Evolutionary conservation across 352 stramenopile genomes (phyloP), one percentile per base, ranked within the genome.

Genomic region (Pythium monospermum): DNA sequence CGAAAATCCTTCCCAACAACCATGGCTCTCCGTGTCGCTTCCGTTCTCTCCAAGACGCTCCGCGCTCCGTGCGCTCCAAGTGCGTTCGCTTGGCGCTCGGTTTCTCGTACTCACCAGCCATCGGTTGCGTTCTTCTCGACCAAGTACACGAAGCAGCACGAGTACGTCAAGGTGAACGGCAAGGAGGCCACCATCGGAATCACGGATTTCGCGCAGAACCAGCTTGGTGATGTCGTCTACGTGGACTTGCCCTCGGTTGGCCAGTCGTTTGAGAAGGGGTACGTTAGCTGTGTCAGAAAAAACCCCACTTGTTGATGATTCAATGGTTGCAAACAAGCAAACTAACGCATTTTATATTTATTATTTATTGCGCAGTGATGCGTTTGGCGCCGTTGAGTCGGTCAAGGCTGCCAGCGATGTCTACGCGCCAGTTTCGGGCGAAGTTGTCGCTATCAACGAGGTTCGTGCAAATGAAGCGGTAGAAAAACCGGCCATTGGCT

Each of bases 381-480:
- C 73, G 27, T 99, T 99, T 68, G 96, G 94, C 54, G 94, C 89
- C 36, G 96, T 99, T 4, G 97, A 99, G 76, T 99, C 96, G 23
- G 96, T 99, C 43, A 99, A 99, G 84, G 96, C 96, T 40, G 96
- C 97, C 22, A 98, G 85, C 25, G 97, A 99, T 53, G 91, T 99
- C 47, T 99, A 99, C 74, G 73, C 82, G 33, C 96, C 96, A 32
- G 89, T 97, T 19, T 69, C 71, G 37, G 96, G 97, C 55, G 97
- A 81, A 35, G 78, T 99, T 32, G 59, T 95, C 27, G 96, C 96
- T 47, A 64, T 98, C 6, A 99, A 99, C 69, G 84, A 97, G 61
- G 81, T 88, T 26, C 16, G 21, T 31, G n/a, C 12, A 22, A 7
- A 26, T n/a, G 1, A 35, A 35, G 21, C 21, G 3, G 8, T 25